phyloP scores from a whole-genome alignment of 1,139 yeast species.

The Candida freyschussii region DNA sequence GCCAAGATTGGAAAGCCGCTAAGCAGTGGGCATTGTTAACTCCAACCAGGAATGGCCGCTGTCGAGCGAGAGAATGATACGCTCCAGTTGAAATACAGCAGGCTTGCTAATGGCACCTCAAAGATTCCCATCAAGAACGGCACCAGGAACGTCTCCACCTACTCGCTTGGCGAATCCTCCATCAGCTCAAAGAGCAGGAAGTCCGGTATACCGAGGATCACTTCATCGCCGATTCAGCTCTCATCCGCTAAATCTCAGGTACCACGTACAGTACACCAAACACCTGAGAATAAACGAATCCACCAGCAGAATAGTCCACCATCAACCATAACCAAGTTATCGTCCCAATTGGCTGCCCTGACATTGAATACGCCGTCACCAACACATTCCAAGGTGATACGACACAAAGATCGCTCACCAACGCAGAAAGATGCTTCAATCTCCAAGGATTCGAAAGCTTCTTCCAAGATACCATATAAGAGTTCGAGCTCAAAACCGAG shows the following conservation, averaged over 20 bases:
- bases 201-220: conserved; percentile 18
- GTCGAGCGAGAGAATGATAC: not conserved
- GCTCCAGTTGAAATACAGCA: conserved; percentile 7
- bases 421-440: not conserved
- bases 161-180: conserved; percentile 9
- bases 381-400: no score
- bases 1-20: no score
- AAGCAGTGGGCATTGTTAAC: no score
- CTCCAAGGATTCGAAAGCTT: not conserved
- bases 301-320: conserved; percentile 8
- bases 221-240: conserved; percentile 18
- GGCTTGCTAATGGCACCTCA: conserved; percentile 6
- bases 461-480: no score
- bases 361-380: conserved; percentile 4
- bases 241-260: not conserved
- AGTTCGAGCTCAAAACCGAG: no score
- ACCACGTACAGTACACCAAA: conserved; percentile 3
- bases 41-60: not conserved
- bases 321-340: conserved; percentile 11
- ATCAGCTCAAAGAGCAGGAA: conserved; percentile 6
- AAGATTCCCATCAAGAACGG: conserved; percentile 18
- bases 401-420: no score
- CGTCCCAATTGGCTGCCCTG: conserved; percentile 8
- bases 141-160: conserved; percentile 15
- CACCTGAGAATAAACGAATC: conserved; percentile 1